Base-by-base conservation (phyloP, 441 rosid species). In the Eutrema salsugineum region DNA sequence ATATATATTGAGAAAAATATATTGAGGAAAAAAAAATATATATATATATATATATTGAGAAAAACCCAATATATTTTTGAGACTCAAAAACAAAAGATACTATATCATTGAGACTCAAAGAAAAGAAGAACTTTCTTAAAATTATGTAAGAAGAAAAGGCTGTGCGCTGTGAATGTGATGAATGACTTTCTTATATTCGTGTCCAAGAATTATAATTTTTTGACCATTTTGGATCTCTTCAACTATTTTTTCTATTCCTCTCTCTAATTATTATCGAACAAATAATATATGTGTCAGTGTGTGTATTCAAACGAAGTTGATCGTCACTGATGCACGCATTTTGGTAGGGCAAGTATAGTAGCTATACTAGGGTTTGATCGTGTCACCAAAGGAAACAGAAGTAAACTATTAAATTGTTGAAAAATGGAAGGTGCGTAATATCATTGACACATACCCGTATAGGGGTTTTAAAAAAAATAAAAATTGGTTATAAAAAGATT, bases 271-370 rank as follows among this genome's bases (percentile, higher is more conserved):
- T 56, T 72, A 36, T 56, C 44, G 27, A 64, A 56, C 43, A 64
- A 47, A 56, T 56, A 65, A 28, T 55, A 47, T 57, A 17, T 72
- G 65, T 56, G 71, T 73, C 77, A 65, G 77, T 64, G 66, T 42
- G 38, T 72, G 17, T 16, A 63, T 55, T 4, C 59, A 72, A 65
- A 40, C 35, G 53, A 56, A 47, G 59, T 72, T 15, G 77, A 72
- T 72, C 44, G 22, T 39, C 38, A 11, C 16, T 44, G 16, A 54
- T 24, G 54, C 62, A 51, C 70, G 48, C 38, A 12, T 16, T 24
- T 71, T 17, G 36, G 20, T 35, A 42, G 40, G 56, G 49, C 55
- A 28, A 20, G 16, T 15, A 17, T 2, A 43, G 40, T 27, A 70
- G 16, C 46, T 43, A 44, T 70, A 59, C 20, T 70, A 70, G 59